Base-by-base conservation (phyloP, 164 flowering plant species). In the Pachysandra terminalis region DNA sequence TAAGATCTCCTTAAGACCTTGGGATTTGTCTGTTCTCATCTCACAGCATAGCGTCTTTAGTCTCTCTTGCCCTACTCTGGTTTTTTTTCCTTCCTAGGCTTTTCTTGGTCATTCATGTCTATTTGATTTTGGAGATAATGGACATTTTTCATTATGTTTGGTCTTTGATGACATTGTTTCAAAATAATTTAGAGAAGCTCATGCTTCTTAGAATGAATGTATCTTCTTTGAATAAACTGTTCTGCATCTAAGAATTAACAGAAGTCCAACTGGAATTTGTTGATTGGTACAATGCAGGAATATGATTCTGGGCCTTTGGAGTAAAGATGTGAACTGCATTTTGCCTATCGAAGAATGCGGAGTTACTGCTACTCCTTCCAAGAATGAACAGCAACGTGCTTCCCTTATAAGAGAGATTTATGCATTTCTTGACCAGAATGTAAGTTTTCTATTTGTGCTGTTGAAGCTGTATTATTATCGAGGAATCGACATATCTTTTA, bases 331-430 rank as follows among this genome's bases (percentile, higher is more conserved):
- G 61, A 82, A 81, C 74, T 90, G 86, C 19, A 81, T 96, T 70
- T 82, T 96, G 77, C 91, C 84, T 65, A 87, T 90, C 51, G 53
- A 81, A 27, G 96, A 90, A 55, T 96, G 97, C 81, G 99, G 98
- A 28, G 83, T 87, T 32, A 65, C 80, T 56, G 85, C 81, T 54
- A 75, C 54, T 61, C 81, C 86, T 67, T 67, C 73, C 9, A 75
- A 80, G 40, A 78, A 81, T 80, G 97, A 89, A 73, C 64, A 79
- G 16, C 79, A 83, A 25, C 81, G 83, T 35, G 80, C 83, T 71
- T 81, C 96, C 72, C 83, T 96, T 60, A 80, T 83, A 57, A 85
- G 98, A 76, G 91, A 90, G 66, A 73, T 91, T 49, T 96, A 86
- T 72, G 68, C 73, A 26, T 96, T 96, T 83, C 96, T 96, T 52